Evolutionary conservation across 164 flowering plant species (phyloP).

Genomic region (Paratinospora sagittata): DNA sequence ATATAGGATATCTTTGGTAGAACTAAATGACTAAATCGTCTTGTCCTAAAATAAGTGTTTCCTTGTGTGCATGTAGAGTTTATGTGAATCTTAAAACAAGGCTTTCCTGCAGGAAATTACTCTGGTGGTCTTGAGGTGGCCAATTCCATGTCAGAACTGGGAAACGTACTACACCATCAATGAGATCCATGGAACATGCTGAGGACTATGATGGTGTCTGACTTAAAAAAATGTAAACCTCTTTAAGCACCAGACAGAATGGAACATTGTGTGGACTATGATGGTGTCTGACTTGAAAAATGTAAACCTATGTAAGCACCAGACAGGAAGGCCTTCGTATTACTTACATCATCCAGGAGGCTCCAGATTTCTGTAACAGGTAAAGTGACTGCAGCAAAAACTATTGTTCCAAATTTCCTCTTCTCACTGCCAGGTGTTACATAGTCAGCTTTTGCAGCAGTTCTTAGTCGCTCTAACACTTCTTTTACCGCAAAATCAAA

Average conservation of each 20-base stretch:
- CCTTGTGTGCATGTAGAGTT: too few species aligned
- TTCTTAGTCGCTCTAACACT: slow-evolving; percentile 62
- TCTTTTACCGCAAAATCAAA: slow-evolving; percentile 68
- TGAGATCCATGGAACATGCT: not conserved
- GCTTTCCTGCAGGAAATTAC: not conserved
- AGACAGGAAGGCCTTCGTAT: not conserved
- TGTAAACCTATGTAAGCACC: not conserved
- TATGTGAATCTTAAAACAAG: too few species aligned
- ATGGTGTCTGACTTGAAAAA: not conserved
- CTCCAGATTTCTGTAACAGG: slow-evolving; percentile 54
- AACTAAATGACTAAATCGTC: too few species aligned
- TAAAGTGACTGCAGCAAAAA: slow-evolving; percentile 75
- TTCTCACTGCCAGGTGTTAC: slow-evolving; percentile 49
- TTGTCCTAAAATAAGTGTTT: too few species aligned
- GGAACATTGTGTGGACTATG: not conserved
- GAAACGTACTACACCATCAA: not conserved
- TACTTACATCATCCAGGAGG: slow-evolving; percentile 45
- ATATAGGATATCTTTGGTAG: not conserved
- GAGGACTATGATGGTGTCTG: not conserved
- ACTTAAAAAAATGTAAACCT: not conserved
- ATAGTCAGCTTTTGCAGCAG: slow-evolving; percentile 60
- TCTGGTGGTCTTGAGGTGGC: not conserved
- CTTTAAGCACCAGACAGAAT: not conserved
- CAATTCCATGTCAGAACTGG: not conserved
- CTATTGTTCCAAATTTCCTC: slow-evolving; percentile 63